Evolutionary conservation across 345 rosid genomes (phyloP), one percentile per base, ranked within the genome.

Genomic region (Syzygium oleosum): DNA sequence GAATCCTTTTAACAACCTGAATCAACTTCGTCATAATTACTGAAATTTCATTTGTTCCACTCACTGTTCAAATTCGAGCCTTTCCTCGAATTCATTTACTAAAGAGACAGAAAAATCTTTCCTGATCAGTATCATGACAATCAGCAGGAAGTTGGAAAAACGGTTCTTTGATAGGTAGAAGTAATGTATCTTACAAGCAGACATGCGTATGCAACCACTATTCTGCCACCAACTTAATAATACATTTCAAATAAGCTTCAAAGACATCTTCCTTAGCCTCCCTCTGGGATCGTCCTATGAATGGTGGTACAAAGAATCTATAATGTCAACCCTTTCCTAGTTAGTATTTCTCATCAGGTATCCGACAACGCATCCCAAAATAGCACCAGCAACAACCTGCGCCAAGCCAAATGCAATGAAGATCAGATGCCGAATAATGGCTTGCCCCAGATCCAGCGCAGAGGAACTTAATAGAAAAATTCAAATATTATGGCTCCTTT

Each of bases 321-420:
- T 56, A 21, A 56, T 21, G 41, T 73, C 83, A 73, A 73, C 25
- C 49, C 43, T 84, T 77, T 54, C 86, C 91, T 95, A 94, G 85
- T 92, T 86, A 16, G 93, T 90, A 87, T 80, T 92, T 91, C 98
- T 93, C 98, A 94, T 95, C 89, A 96, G 88, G 89, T 90, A 95
- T 1, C 94, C 98, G 51, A 96, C 97, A 51, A 95, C 55, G 87
- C 94, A 93, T 87, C 99, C 99, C 94, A 97, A 86, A 19, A 95
- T 17, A 21, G 95, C 93, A 83, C 99, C 99, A 10, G 93, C 99
- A 83, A 93, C 95, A 85, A 97, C 99, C 99, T 97, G 96, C 86
- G 85, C n/a, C 87, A 84, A 78, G 29, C 58, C 29, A 58, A 8
- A 79, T 52, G 85, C 85, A 68, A 23, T 54, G 51, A 31, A 84